Percentiles rank a stretch among this genome's conserved stretches.
These are phyloP conservation scores for Pachysandra terminalis DNA, from an alignment of 164 flowering plant genomes.

Conservation along the genomic window DNA sequence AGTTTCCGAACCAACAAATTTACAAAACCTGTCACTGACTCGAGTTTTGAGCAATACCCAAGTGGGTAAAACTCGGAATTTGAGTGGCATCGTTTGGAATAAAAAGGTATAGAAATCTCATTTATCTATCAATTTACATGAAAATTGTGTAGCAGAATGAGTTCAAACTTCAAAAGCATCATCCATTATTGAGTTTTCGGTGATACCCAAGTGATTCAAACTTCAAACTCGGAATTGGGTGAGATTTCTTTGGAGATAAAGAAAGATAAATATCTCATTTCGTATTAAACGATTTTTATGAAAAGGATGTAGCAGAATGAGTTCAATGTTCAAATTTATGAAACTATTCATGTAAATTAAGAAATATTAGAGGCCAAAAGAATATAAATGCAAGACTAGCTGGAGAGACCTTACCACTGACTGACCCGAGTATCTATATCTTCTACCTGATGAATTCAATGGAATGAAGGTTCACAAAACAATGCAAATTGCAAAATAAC, in stretches of 20 bases:
- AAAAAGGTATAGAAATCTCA: not conserved
- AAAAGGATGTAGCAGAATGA: not conserved
- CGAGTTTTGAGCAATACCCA: not conserved
- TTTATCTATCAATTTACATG: not conserved
- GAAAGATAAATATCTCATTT: too few species aligned
- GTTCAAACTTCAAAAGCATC: not conserved
- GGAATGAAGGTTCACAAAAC: not conserved
- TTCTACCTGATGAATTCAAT: constrained; percentile 8
- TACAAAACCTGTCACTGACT: too few species aligned
- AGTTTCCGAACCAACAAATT: not conserved
- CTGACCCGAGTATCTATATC: constrained; percentile 52
- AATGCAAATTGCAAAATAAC: not conserved
- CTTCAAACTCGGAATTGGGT: not conserved
- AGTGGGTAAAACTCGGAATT: not conserved
- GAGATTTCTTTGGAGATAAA: not conserved
- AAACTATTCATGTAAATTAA: too few species aligned
- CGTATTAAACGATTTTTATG: not conserved
- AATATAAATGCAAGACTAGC: not conserved
- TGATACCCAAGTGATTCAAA: not conserved
- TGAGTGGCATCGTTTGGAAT: not conserved
- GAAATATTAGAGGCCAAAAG: not conserved
- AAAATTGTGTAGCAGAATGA: not conserved
- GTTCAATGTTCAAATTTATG: not conserved
- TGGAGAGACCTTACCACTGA: constrained; percentile 46
- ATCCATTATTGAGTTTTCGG: not conserved